These are phyloP conservation scores for Gynochthodes officinalis DNA, from an alignment of 257 asterid genomes.

Conservation along the genomic window DNA sequence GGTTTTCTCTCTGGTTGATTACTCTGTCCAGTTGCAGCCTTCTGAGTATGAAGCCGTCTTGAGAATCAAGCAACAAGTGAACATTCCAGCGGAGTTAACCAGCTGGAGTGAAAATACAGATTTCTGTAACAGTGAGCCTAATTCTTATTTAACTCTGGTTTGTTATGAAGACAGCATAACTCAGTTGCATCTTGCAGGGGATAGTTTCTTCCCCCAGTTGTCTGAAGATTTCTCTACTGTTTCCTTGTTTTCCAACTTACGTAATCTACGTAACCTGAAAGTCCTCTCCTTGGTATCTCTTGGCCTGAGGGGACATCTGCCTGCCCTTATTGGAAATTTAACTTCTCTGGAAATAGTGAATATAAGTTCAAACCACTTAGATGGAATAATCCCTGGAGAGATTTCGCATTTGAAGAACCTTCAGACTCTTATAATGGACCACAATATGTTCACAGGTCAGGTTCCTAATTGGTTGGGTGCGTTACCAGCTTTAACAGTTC, in stretches of 20 bases:
- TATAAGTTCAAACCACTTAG: conserved; percentile 55
- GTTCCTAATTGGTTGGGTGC: conserved; percentile 53
- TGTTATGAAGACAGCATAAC: conserved; percentile 79
- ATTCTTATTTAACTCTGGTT: conserved; percentile 48
- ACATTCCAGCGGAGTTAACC: conserved; percentile 48
- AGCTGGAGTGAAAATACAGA: conserved; percentile 57
- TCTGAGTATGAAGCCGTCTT: conserved; percentile 53
- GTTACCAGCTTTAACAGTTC: conserved; percentile 46
- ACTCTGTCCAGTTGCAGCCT: conserved; percentile 48
- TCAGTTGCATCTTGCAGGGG: conserved; percentile 67
- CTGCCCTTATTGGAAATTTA: conserved; percentile 46
- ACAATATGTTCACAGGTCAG: conserved; percentile 54
- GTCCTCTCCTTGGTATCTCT: conserved; percentile 68
- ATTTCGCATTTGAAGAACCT: conserved; percentile 48
- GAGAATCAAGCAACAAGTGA: conserved; percentile 58
- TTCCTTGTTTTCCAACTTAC: conserved; percentile 48
- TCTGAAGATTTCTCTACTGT: conserved; percentile 43
- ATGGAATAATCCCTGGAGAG: conserved; percentile 58
- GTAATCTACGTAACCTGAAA: conserved; percentile 55
- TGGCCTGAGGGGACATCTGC: conserved; percentile 70
- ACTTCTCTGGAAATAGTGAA: conserved; percentile 68
- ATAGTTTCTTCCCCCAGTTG: conserved; percentile 36
- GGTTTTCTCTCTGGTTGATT: conserved; percentile 28
- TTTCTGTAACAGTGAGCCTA: conserved; percentile 54
- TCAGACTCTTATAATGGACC: conserved; percentile 66